Percentiles rank a stretch among this genome's conserved stretches.
phyloP scores from a whole-genome alignment of 2,329 filamentous ascomycete genomes.

The Didymosphaeria variabile region DNA sequence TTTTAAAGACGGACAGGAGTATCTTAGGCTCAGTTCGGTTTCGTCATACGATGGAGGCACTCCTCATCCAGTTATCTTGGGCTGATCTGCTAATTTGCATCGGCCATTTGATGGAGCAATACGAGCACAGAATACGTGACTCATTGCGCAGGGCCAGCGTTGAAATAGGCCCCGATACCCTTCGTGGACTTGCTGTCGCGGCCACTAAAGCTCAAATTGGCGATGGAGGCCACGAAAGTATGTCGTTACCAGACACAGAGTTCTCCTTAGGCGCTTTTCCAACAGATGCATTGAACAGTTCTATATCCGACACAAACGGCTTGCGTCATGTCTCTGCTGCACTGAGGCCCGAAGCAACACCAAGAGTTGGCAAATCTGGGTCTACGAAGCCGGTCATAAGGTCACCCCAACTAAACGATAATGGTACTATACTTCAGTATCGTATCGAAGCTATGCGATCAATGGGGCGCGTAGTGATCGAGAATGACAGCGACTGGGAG shows the following conservation, averaged over 20 bases:
- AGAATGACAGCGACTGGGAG: constrained; percentile 36
- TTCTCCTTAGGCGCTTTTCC: neutral
- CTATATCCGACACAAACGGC: neutral
- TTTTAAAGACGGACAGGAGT: constrained; percentile 70
- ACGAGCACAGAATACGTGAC: neutral
- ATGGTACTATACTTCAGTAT: constrained; percentile 22
- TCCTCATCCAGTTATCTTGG: constrained; percentile 30
- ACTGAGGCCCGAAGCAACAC: neutral
- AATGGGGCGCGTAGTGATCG: constrained; percentile 33
- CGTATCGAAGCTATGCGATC: constrained; percentile 36
- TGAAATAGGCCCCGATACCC: constrained; percentile 28
- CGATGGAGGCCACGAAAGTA: neutral
- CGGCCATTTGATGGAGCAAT: constrained; percentile 15
- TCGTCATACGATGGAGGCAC: constrained; percentile 19
- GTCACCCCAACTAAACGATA: neutral
- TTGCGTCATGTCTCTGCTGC: neutral
- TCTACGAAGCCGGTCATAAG: neutral
- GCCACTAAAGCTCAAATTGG: constrained; percentile 35
- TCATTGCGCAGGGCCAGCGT: neutral
- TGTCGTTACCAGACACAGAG: neutral
- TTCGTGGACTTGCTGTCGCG: constrained; percentile 44
- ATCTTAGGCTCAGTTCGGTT: constrained; percentile 24
- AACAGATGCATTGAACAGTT: neutral
- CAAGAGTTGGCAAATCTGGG: neutral
- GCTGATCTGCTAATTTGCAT: constrained; percentile 29